Evolutionary conservation across 352 stramenopile species (phyloP).

Genomic region (Phytophthora uliginosa): DNA sequence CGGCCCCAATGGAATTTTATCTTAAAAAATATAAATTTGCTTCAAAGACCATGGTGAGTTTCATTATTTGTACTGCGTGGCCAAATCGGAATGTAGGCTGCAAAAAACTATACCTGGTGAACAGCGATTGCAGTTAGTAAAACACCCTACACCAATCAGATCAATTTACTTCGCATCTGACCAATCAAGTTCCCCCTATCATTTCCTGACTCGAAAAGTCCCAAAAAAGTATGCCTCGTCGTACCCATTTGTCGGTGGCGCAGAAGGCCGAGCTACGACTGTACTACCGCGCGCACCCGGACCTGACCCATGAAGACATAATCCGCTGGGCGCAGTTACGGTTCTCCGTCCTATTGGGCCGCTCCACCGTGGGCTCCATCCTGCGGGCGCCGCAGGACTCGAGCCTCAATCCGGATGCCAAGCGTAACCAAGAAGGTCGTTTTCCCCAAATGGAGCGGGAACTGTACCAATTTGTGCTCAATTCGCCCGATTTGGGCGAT

Average conservation of each 20-base stretch:
- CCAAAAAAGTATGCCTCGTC: neutral
- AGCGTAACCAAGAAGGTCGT: slow-evolving; percentile 43
- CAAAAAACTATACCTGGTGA: too few relatives aligned
- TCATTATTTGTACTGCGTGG: too few relatives aligned
- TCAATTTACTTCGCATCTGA: neutral
- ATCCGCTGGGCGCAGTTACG: slow-evolving; percentile 36
- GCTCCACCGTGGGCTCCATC: slow-evolving; percentile 45
- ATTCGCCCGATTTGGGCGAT: slow-evolving; percentile 24
- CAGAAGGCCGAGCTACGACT: slow-evolving; percentile 44
- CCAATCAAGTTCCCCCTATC: neutral
- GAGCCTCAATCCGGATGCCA: slow-evolving; percentile 43
- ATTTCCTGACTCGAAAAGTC: neutral
- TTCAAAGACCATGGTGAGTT: too few relatives aligned
- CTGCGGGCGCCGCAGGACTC: slow-evolving; percentile 32
- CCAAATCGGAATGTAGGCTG: too few relatives aligned
- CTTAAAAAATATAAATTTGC: too few relatives aligned
- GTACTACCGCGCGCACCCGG: slow-evolving; percentile 28
- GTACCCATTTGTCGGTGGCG: slow-evolving; percentile 32
- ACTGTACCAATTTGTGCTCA: slow-evolving; percentile 25
- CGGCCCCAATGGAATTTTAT: too few relatives aligned
- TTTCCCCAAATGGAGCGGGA: slow-evolving; percentile 44
- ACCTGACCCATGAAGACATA: slow-evolving; percentile 47
- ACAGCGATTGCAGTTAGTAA: too few relatives aligned
- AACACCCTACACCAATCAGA: neutral
- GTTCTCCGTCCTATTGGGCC: slow-evolving; percentile 41